phyloP scores from a whole-genome alignment of 1,284 basidiomycete species.

The Ceratobasidium sp. region DNA sequence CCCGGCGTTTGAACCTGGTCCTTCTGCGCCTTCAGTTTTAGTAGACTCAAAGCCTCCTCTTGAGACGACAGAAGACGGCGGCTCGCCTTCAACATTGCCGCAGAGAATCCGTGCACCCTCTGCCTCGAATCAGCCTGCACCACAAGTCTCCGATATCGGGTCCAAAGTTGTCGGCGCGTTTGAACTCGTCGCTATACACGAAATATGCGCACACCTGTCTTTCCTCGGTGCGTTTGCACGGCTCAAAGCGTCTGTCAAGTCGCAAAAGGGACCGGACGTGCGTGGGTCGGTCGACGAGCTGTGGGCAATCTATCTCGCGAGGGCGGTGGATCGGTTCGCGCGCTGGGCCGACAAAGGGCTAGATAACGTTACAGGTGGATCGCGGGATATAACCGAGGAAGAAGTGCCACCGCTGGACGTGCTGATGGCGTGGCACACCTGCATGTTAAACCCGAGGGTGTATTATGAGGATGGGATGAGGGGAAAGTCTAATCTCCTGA shows the following conservation, averaged over 20 bases:
- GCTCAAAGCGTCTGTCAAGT: slow-evolving; percentile 47
- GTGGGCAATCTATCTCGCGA: slow-evolving; percentile 50
- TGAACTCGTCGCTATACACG: slow-evolving; percentile 46
- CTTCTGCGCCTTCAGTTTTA: not conserved
- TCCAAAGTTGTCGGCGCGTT: not conserved
- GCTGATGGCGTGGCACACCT: slow-evolving; percentile 66
- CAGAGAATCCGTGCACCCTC: slow-evolving; percentile 9
- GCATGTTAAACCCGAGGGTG: slow-evolving; percentile 57
- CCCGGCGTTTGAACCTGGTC: slow-evolving; percentile 31
- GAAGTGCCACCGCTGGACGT: slow-evolving; percentile 63
- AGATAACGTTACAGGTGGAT: not conserved
- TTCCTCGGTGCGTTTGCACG: slow-evolving; percentile 50
- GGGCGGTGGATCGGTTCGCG: slow-evolving; percentile 50
- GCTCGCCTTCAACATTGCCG: not conserved
- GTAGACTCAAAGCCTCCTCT: slow-evolving; percentile 23
- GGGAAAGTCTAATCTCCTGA: slow-evolving; percentile 29
- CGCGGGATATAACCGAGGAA: slow-evolving; percentile 26
- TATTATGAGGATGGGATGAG: slow-evolving; percentile 50
- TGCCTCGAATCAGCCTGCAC: not conserved
- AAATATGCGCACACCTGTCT: slow-evolving; percentile 49
- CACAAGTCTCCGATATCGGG: not conserved
- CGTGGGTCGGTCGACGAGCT: slow-evolving; percentile 44
- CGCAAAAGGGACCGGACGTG: slow-evolving; percentile 40
- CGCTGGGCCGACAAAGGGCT: slow-evolving; percentile 43
- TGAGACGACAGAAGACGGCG: not conserved